Evolutionary conservation across 306 rosid species (phyloP).

Genomic region (Vachellia pachyceras): DNA sequence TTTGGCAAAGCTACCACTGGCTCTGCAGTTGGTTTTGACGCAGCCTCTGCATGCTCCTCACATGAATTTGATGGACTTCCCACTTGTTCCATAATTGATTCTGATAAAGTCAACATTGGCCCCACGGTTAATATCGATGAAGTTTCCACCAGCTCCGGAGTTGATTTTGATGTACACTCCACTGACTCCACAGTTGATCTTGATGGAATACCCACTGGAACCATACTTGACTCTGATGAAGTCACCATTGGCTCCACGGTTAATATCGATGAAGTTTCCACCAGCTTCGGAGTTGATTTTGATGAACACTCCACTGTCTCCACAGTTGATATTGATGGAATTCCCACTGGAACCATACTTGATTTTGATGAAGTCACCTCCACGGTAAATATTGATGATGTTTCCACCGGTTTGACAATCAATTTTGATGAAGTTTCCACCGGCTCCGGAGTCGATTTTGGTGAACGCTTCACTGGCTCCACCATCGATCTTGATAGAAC

Average conservation of each 20-base stretch:
- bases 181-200: neutral
- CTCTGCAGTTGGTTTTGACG: conserved; percentile 14
- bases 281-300: neutral
- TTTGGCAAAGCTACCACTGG: conserved; percentile 13
- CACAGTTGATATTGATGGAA: neutral
- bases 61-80: conserved; percentile 4
- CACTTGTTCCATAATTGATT: neutral
- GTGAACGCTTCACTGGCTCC: neutral
- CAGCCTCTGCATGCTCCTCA: neutral
- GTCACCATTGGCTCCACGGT: neutral
- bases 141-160: neutral
- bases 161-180: neutral
- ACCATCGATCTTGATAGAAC: neutral
- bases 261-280: neutral
- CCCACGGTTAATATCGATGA: too few species aligned
- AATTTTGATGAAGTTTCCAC: neutral
- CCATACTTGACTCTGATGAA: neutral
- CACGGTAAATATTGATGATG: neutral
- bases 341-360: neutral
- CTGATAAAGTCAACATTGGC: neutral
- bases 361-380: neutral
- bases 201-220: neutral
- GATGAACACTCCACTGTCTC: neutral
- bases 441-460: neutral
- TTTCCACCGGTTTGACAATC: neutral